These are phyloP conservation scores for Nemania serpens DNA, from an alignment of 2,329 filamentous ascomycete species.

Conservation along the genomic window DNA sequence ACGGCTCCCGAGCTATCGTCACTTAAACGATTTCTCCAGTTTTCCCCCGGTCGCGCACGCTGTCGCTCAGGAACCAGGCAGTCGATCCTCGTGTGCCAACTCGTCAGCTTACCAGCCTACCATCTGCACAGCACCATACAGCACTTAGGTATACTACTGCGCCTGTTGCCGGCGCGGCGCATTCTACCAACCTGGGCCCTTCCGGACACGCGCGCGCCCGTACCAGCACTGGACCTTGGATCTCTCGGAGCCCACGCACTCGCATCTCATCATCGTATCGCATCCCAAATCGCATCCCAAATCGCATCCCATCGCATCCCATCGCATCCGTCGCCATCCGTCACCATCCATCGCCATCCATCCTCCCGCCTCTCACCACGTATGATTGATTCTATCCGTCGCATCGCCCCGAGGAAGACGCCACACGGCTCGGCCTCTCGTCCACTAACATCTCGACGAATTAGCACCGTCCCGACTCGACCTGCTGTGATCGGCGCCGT, in stretches of 20 bases:
- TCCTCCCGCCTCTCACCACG: not conserved
- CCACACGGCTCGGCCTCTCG: constrained; percentile 17
- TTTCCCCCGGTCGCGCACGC: constrained; percentile 36
- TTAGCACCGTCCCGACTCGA: constrained; percentile 28
- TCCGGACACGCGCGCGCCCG: not conserved
- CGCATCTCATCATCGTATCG: too few species aligned
- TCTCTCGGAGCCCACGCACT: too few species aligned
- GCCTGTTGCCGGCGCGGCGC: constrained; percentile 25
- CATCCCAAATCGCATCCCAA: too few species aligned
- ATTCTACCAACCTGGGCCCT: constrained; percentile 10
- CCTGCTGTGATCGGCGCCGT: constrained; percentile 40
- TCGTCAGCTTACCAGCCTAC: constrained; percentile 24
- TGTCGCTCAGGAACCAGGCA: constrained; percentile 36
- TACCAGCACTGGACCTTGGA: too few species aligned
- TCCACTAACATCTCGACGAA: constrained; percentile 15
- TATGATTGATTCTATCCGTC: constrained; percentile 21
- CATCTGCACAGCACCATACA: constrained; percentile 3
- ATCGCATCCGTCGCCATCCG: constrained; percentile 10
- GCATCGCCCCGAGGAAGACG: not conserved
- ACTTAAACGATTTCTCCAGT: constrained; percentile 32
- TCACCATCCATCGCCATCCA: constrained; percentile 15
- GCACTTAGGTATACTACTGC: not conserved
- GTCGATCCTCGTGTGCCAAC: constrained; percentile 29
- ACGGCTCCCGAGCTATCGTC: constrained; percentile 28
- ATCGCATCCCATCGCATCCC: not conserved